Evolutionary conservation across 225 moss, liverwort and hornwort genomes (phyloP), one percentile per base, ranked within the genome.

Genomic region (Anthoceros angustus): DNA sequence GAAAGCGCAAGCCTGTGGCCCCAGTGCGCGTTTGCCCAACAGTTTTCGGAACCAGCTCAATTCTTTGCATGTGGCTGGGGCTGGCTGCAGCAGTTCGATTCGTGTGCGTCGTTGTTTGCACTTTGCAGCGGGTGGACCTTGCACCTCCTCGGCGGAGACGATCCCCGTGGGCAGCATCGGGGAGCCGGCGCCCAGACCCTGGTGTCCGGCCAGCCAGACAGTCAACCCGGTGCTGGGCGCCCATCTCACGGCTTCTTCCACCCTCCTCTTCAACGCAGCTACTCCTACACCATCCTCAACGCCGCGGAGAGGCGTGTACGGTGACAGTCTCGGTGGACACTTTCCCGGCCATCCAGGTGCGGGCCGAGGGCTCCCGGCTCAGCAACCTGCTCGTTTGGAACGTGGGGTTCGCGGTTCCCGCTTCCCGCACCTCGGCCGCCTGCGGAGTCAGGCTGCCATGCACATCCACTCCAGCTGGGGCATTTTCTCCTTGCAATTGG

Each of bases 401-500:
- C 18, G 23, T 55, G n/a, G 55, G 23, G n/a, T 55, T 18, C n/a
- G 6, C 55, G 55, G 55, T 20, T 18, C 16, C n/a, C 55, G 23
- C 55, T 23, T 18, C n/a, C 55, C n/a, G n/a, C 8, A 6, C 16
- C 18, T 55, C 55, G n/a, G 14, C 10, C 2, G 0, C 55, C 16
- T 55, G 55, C 55, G 8, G n/a, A 23, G 55, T 8, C 55, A 3
- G 55, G n/a, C 55, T 18, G 6, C 55, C 10, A 4, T 55, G 0
- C n/a, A 8, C 55, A 55, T 55, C 55, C 55, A 55, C 55, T 18
- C 16, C 55, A 9, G 55, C 18, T 55, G 55, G 55, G 55, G 55
- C 16, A 12, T 32, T 32, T 32, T 32, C 32, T 32, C 32, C 32
- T 32, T 32, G 32, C 1, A 32, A 32, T 73, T 98, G 63, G 92